Percentiles rank a stretch among this genome's conserved stretches.
Conservation (phyloP, 768 basidiomycete genomes). For the Phlebiopsis gigantea region DNA sequence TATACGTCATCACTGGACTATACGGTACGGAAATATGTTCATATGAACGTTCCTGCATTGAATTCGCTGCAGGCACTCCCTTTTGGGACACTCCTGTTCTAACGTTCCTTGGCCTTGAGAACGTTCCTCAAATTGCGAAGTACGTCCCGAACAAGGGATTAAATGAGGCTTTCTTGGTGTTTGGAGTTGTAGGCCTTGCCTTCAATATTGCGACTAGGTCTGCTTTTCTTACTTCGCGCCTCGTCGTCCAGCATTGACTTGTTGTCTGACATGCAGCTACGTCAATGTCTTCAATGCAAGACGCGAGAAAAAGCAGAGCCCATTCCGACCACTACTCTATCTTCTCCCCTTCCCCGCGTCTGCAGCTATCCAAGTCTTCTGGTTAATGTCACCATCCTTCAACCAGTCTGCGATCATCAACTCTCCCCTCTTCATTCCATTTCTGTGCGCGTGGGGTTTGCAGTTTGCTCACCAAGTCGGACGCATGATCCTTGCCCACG, state of each 20-base stretch:
- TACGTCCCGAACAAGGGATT: conserved; percentile 63
- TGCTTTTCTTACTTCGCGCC: not conserved
- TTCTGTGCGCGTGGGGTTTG: conserved; percentile 89
- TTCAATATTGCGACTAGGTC: conserved; percentile 80
- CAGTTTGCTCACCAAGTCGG: conserved; percentile 90
- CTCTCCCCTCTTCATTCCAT: conserved; percentile 78
- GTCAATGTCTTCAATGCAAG: conserved; percentile 71
- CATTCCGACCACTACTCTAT: conserved; percentile 55
- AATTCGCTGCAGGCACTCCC: conserved; percentile 48
- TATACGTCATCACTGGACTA: conserved; percentile 76
- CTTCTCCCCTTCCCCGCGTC: conserved; percentile 79
- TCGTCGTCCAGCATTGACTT: not conserved
- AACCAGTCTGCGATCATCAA: conserved; percentile 65
- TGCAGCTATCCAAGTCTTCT: conserved; percentile 66
- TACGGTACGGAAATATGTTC: conserved; percentile 42
- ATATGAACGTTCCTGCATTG: not conserved
- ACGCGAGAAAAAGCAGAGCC: conserved; percentile 34
- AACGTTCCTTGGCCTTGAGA: conserved; percentile 50
- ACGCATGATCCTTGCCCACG: conserved; percentile 88
- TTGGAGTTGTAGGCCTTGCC: conserved; percentile 61
- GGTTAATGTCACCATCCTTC: conserved; percentile 69
- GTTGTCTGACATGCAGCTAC: conserved; percentile 43
- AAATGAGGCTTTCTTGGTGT: conserved; percentile 86
- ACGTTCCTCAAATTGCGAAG: conserved; percentile 40
- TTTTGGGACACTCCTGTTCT: conserved; percentile 78